Evolutionary conservation across 129 eudicot genomes (phyloP).

Genomic region (Pseudognaphalium luteoalbum): DNA sequence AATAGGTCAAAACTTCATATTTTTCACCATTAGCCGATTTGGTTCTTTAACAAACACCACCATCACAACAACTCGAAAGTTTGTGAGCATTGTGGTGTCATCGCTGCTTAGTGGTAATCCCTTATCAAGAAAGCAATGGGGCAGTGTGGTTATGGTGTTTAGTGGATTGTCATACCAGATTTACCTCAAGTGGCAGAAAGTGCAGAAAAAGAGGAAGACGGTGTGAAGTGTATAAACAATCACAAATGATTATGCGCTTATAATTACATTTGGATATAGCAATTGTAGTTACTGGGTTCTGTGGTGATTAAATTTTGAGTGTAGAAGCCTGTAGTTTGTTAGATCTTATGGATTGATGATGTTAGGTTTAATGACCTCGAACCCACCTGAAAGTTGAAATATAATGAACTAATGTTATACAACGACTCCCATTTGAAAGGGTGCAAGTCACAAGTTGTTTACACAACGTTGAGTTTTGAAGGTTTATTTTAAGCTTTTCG

Average conservation of each 20-base stretch:
- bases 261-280: conserved; percentile 16
- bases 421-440: not conserved
- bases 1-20: conserved; percentile 92
- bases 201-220: conserved; percentile 74
- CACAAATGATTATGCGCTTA: not conserved
- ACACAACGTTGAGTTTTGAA: no score
- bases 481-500: no score
- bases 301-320: conserved; percentile 10
- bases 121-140: conserved; percentile 81
- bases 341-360: not conserved
- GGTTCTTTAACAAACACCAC: conserved; percentile 95
- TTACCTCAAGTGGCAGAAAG: conserved; percentile 80
- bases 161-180: conserved; percentile 93
- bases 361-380: not conserved
- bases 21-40: conserved; percentile 86
- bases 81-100: conserved; percentile 95
- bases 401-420: not conserved
- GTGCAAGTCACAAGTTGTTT: not conserved
- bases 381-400: not conserved
- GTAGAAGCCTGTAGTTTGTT: not conserved
- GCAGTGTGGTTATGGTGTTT: conserved; percentile 89
- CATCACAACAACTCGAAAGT: conserved; percentile 94
- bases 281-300: conserved; percentile 5
- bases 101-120: conserved; percentile 92
- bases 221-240: conserved; percentile 23